Base-by-base conservation (phyloP, 352 stramenopile species). In the Phytopythium kandeliae region DNA sequence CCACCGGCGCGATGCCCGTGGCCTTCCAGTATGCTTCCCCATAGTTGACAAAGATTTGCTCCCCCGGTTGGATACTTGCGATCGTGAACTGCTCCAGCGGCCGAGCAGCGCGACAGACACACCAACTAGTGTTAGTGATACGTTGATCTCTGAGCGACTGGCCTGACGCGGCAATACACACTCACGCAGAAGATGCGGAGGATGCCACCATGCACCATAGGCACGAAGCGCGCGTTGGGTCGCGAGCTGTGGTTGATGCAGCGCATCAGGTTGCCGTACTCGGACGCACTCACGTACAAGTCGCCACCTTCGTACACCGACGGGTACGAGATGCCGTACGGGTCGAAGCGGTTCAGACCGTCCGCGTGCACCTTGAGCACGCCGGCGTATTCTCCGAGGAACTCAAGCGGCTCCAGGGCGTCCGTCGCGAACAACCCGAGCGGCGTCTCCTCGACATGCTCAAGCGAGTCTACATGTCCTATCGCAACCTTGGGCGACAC, bases 21-120 rank as follows among this genome's bases (percentile, higher is more conserved):
- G 65, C 63, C 25, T 86, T 84, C 76, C 80, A 92, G 58, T 89
- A 92, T 9, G 71, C 66, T 5, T 52, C 41, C 0, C 76, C 80
- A 34, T 92, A 89, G 46, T 92, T 79, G 56, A 89, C 78, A 26
- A 89, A 81, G 30, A 92, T 82, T 53, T 89, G 80, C 21, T 86
- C 64, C 4, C 73, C 74, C 11, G 63, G 40, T 4, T 64, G 57
- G 28, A 86, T 65, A 2, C 67, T 38, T 13, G 62, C 48, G 28
- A 66, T 82, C 10, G 71, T 69, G 53, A 89, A 89, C 75, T 89
- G 53, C 19, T 57, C 26, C 13, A 63, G 49, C n/a, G 37, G 21
- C 36, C 30, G 19, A 30, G 15, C 30, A n/a, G 33, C 11, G 66
- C 19, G 56, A 13, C 53, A 7, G 31, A 13, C 49, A 51, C 11